Base-by-base conservation (phyloP, 495 filamentous ascomycete species). In the Aspergillus egyptiacus region DNA sequence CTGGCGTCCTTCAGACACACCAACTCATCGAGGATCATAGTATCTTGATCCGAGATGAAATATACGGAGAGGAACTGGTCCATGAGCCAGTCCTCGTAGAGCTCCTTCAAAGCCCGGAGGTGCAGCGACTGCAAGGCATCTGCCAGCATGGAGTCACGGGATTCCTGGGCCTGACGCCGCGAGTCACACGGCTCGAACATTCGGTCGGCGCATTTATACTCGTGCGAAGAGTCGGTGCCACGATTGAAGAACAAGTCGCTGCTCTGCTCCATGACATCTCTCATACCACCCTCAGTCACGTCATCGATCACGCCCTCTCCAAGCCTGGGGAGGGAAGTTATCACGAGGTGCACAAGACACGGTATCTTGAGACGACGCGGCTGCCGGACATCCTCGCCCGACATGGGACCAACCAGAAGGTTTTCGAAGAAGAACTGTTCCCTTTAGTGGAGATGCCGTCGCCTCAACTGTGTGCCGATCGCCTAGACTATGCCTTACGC, bases 241-340 rank as follows among this genome's bases (percentile, higher is more conserved):
- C 40, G 20, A 25, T 73, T 9, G 64, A 62, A 22, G 70, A 73
- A 47, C 70, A 73, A 51, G 57, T 68, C 11, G 63, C 68, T n/a
- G 70, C 63, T 27, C 60, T 73, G 27, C 63, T 73, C 2, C 70
- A 73, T 35, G 70, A 73, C 47, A 64, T 73, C 49, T 63, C 58
- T 46, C 70, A 73, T 46, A 73, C 70, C 25, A 58, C 54, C 32
- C 60, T 73, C 50, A 73, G 70, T 34, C 70, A 73, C 48, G 70
- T 71, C 23, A 59, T 70, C 5, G 70, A 73, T 33, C 54, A 57
- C 38, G 70, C 67, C 5, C 55, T 73, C 0, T 67, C 65, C 20
- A 52, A 69, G 20, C 66, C 70, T 7, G 65, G 65, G 5, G 65
- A 68, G 41, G 66, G 52, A 28, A 73, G 70, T 37, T 73, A 59